These are phyloP conservation scores for Oryza glumipatula DNA, from an alignment of 176 grass and related monocot species.

Conservation along the genomic window DNA sequence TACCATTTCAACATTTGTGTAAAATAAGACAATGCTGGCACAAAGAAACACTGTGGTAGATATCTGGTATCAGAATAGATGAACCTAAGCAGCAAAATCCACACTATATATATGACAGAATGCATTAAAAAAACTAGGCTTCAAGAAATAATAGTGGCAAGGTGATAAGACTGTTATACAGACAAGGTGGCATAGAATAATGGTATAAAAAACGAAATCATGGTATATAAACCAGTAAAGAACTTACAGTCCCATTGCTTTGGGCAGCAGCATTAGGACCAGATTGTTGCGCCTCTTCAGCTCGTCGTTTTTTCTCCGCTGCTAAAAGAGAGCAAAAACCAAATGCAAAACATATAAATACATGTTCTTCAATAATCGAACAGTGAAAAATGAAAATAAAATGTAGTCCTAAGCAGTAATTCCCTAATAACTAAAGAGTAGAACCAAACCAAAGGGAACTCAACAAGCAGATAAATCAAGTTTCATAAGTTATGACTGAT, in stretches of 20 bases:
- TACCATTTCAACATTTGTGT: not conserved
- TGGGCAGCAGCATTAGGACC: slow-evolving; percentile 55
- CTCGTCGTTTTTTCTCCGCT: slow-evolving; percentile 74
- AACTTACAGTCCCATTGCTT: slow-evolving; percentile 91
- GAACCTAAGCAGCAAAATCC: slow-evolving; percentile 9
- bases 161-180: not conserved
- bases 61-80: not conserved
- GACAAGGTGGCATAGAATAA: not conserved
- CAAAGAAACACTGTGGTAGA: not conserved
- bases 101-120: slow-evolving; percentile 8
- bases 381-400: slow-evolving; percentile 29
- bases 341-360: slow-evolving; percentile 35
- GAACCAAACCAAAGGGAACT: not conserved
- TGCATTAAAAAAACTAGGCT: not conserved
- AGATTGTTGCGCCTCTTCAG: slow-evolving; percentile 70
- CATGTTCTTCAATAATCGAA: not conserved
- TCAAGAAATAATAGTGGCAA: slow-evolving; percentile 9
- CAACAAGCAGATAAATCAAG: not conserved
- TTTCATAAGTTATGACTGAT: not conserved
- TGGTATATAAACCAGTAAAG: slow-evolving; percentile 7
- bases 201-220: slow-evolving; percentile 1
- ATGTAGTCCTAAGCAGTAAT: not conserved
- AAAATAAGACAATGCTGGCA: not conserved
- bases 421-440: not conserved
- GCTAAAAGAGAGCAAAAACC: slow-evolving; percentile 41